Percentiles rank a stretch among this genome's conserved stretches.
Conservation (phyloP, 2,329 filamentous ascomycete species). For the Cordyceps javanica region DNA sequence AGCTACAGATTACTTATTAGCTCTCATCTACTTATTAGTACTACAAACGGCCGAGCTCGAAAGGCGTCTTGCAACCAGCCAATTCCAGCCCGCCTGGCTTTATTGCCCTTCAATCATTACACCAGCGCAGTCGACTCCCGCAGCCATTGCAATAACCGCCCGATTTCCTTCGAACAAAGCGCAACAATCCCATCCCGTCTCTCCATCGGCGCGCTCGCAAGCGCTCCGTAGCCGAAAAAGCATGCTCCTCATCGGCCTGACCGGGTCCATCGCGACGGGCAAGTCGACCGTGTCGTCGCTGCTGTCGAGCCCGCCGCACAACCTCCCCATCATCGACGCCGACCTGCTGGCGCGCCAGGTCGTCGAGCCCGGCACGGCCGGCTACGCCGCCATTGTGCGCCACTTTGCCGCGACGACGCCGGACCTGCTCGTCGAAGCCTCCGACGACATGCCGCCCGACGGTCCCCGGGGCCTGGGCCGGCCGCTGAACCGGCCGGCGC, state of each 20-base stretch:
- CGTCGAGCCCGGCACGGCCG: constrained; percentile 83
- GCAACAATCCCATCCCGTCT: too few relatives aligned
- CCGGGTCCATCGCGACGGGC: constrained; percentile 94
- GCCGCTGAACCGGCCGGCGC: constrained; percentile 76
- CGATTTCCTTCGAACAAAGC: too few relatives aligned
- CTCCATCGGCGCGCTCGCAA: too few relatives aligned
- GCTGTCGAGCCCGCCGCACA: constrained; percentile 74
- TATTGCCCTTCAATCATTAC: too few relatives aligned
- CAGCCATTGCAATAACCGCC: too few relatives aligned
- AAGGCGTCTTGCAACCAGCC: too few relatives aligned
- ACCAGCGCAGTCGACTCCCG: too few relatives aligned
- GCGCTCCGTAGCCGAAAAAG: background rate
- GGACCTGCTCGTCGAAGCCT: constrained; percentile 66
- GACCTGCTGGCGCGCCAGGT: constrained; percentile 89
- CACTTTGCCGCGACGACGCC: constrained; percentile 80
- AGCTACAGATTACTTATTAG: too few relatives aligned
- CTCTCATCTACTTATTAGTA: too few relatives aligned
- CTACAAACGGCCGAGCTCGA: too few relatives aligned
- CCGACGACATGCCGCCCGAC: constrained; percentile 43
- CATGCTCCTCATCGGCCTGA: constrained; percentile 96
- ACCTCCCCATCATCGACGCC: constrained; percentile 86
- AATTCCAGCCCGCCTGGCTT: too few relatives aligned
- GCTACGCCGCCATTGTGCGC: constrained; percentile 74
- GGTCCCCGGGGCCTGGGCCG: constrained; percentile 58
- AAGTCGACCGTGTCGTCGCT: constrained; percentile 92